Base-by-base conservation (phyloP, 2,329 filamentous ascomycete species). In the Metarhizium humberi region DNA sequence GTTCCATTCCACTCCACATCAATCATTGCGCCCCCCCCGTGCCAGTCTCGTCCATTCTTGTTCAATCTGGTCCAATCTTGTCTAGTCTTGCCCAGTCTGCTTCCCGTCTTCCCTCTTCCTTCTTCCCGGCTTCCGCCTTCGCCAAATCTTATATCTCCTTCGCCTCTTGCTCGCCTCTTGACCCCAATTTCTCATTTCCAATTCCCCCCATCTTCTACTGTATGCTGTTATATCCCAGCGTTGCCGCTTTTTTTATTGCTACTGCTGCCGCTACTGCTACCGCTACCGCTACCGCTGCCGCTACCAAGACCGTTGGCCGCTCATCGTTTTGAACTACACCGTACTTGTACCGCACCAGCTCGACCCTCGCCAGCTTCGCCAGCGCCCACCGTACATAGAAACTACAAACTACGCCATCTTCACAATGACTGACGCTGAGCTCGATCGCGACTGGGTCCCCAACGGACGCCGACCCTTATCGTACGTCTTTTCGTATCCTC, bases 381-480 rank as follows among this genome's bases (percentile, higher is more conserved):
- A 16, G 13, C 38, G 6, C 11, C 38, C 8, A 30, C 30, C 51
- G 48, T 46, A 51, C 47, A 32, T 51, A 16, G 10, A 52, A 45
- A 40, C 29, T 42, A 50, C 29, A 56, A 60, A 52, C 55, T 53
- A 64, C 11, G 16, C 36, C 45, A 43, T 40, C 34, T 30, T 63
- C 62, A 68, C 64, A 59, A 66, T 71, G 64, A 78, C 85, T 61
- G 86, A 89, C 74, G 80, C 81, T 61, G 86, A 89, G 68, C 80
- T 88, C 67, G 84, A 90, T 68, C 81, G 81, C 66, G 85, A 89
- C 73, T 92, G 87, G 88, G 84, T 90, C 80, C 87, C 88, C 63
- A 92, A 77, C 68, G 82, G 80, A 67, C 80, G 80, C 66, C 87
- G 90, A 61, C 90, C 90, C 61, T 87, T 92, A 75, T 94, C 90